Conservation (phyloP, 495 filamentous ascomycete genomes). For the Bathelium albidoporum region DNA sequence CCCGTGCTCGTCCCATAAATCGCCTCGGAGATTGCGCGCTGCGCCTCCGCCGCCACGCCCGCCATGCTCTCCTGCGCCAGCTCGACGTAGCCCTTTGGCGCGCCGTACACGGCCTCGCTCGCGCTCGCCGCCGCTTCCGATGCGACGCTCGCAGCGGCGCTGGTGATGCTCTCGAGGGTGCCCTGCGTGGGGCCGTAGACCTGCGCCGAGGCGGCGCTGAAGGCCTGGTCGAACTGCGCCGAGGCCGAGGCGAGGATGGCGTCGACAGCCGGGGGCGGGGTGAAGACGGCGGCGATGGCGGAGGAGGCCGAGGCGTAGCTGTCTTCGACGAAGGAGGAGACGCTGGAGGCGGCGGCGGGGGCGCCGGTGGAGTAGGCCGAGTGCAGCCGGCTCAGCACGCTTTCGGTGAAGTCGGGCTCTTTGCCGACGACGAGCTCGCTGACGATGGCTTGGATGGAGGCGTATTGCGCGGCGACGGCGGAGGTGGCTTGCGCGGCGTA, state of each 20-base stretch:
- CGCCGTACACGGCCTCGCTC: constrained; percentile 48
- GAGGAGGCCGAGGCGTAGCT: constrained; percentile 50
- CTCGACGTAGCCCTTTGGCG: constrained; percentile 40
- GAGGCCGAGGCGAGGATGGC: constrained; percentile 46
- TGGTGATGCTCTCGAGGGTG: constrained; percentile 42
- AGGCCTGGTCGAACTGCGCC: constrained; percentile 46
- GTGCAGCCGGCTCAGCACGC: constrained; percentile 59
- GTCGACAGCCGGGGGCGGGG: constrained; percentile 49
- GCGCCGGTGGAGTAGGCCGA: constrained; percentile 53
- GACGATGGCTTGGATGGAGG: constrained; percentile 59
- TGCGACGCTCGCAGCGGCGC: constrained; percentile 41
- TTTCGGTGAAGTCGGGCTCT: constrained; percentile 75
- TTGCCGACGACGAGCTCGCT: constrained; percentile 67
- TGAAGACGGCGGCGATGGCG: constrained; percentile 41
- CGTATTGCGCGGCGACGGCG: constrained; percentile 48
- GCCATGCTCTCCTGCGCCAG: constrained; percentile 39
- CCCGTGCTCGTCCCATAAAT: constrained; percentile 43
- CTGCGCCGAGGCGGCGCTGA: constrained; percentile 50
- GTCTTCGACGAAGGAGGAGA: constrained; percentile 46
- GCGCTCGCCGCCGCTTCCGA: constrained; percentile 38
- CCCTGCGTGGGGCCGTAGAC: constrained; percentile 51
- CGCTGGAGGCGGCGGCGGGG: constrained; percentile 39
- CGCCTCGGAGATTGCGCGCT: constrained; percentile 40
- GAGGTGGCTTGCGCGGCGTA: constrained; percentile 42
- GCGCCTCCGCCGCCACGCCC: constrained; percentile 42